Base-by-base conservation (phyloP, 2,329 filamentous ascomycete species). In the Apiospora rasikravindrae region DNA sequence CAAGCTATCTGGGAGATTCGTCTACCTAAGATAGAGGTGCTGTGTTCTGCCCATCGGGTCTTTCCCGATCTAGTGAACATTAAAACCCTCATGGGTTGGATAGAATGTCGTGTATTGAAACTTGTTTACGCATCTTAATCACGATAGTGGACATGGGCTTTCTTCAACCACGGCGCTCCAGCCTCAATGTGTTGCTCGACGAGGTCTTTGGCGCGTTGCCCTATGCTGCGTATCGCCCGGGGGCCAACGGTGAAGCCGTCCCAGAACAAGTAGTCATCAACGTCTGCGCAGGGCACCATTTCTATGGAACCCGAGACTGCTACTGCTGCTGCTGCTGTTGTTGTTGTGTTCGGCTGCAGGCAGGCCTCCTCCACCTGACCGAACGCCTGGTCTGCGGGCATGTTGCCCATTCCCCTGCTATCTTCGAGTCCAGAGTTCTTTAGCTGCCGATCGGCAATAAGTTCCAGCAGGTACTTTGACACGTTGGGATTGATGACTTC, bases 211-310 rank as follows among this genome's bases (percentile, higher is more conserved):
- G 81, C 75, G 8, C 77, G 76, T 44, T 73, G 75, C 2, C 81
- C 82, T 29, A 84, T 76, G 57, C 76, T 76, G 16, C 75, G 71
- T 4, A 84, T 82, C 22, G 81, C 84, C 29, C 79, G 77, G 51
- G 75, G 74, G 19, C 81, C 81, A 4, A 89, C 78, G 0, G 82
- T 86, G 57, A 88, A 88, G 0, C 82, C 81, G 68, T 87, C 86
- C 78, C 85, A 86, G 77, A 89, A 90, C 2, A 90, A 80, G 73
- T 88, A 86, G 16, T 85, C 81, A 19, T 85, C 79, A 1, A 85
- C 85, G 3, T 78, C 76, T 2, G 83, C 78, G 75, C 88, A 90
- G 66, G 66, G 6, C 13, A 22, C 75, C 76, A 1, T 76, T 78
- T 16, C 73, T 76, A 42, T 83, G 80, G 13, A 73, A 24, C 66